Conservation (phyloP, 331 rosid genomes). For the Dryas integrifolia region DNA sequence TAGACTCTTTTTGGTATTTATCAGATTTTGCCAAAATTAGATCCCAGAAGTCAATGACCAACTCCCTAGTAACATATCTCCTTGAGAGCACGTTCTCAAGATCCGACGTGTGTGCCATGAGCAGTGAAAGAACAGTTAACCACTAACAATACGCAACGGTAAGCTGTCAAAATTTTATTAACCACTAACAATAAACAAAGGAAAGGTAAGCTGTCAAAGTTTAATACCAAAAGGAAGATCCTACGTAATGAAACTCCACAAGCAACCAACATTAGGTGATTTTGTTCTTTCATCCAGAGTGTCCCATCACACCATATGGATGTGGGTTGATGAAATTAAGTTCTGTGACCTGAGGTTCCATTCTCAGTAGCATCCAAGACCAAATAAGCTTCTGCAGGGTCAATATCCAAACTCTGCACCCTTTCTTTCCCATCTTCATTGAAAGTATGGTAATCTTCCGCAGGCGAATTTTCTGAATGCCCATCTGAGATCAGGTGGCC, state of each 20-base stretch:
- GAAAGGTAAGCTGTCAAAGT: background rate
- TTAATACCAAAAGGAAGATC: background rate
- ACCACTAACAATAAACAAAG: background rate
- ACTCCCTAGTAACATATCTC: too few relatives aligned
- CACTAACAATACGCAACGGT: background rate
- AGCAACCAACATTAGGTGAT: background rate
- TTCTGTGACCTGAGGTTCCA: background rate
- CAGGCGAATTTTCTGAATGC: constrained; percentile 10
- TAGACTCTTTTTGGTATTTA: too few relatives aligned
- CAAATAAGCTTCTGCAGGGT: constrained; percentile 28
- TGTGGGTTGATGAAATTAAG: background rate
- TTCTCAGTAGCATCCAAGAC: constrained; percentile 10
- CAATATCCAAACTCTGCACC: constrained; percentile 14
- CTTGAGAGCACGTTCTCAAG: too few relatives aligned
- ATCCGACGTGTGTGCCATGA: too few relatives aligned
- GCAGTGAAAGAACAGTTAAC: too few relatives aligned
- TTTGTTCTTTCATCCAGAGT: background rate
- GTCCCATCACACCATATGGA: background rate
- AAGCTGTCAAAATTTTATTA: background rate
- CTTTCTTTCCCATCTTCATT: background rate
- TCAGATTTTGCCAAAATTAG: too few relatives aligned
- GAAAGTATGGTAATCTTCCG: background rate
- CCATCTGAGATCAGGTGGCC: constrained; percentile 2
- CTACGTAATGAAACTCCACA: background rate
- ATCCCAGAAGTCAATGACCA: too few relatives aligned